phyloP scores from a whole-genome alignment of 2,329 filamentous ascomycete species.

The Ustulina deusta region DNA sequence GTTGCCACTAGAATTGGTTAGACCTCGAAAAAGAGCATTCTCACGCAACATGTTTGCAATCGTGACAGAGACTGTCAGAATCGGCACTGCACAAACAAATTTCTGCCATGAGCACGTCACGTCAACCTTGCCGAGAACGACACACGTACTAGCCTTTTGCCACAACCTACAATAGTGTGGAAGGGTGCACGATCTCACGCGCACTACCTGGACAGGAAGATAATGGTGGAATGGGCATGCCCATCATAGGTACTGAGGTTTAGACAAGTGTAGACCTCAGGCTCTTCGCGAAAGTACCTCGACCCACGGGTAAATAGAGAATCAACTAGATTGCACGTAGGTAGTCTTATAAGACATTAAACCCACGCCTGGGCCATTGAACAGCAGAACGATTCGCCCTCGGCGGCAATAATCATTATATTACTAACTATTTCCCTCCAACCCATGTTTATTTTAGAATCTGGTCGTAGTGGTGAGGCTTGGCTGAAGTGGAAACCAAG shows the following conservation, averaged over 20 bases:
- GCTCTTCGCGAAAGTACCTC: too few relatives aligned
- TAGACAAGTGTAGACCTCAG: too few relatives aligned
- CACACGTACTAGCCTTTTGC: background rate
- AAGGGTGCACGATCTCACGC: background rate
- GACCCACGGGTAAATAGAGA: too few relatives aligned
- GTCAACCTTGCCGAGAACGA: background rate
- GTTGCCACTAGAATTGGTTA: conserved; percentile 19
- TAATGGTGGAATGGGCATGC: too few relatives aligned
- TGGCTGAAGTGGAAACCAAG: too few relatives aligned
- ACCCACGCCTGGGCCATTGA: background rate
- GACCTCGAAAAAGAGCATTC: conserved; percentile 3
- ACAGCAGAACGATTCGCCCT: background rate
- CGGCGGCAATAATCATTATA: background rate
- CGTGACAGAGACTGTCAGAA: conserved; percentile 17
- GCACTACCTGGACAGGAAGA: background rate
- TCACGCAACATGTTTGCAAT: conserved; percentile 28
- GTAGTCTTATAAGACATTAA: too few relatives aligned
- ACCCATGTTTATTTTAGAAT: too few relatives aligned
- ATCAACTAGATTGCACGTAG: too few relatives aligned
- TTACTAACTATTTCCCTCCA: too few relatives aligned
- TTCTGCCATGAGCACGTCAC: background rate
- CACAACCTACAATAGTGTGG: background rate
- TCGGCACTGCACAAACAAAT: conserved; percentile 1
- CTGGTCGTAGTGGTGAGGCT: too few relatives aligned
- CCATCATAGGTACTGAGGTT: too few relatives aligned